phyloP scores from a whole-genome alignment of 192 early-diverging fungal species.

The Rhizoclosmatium sp. region DNA sequence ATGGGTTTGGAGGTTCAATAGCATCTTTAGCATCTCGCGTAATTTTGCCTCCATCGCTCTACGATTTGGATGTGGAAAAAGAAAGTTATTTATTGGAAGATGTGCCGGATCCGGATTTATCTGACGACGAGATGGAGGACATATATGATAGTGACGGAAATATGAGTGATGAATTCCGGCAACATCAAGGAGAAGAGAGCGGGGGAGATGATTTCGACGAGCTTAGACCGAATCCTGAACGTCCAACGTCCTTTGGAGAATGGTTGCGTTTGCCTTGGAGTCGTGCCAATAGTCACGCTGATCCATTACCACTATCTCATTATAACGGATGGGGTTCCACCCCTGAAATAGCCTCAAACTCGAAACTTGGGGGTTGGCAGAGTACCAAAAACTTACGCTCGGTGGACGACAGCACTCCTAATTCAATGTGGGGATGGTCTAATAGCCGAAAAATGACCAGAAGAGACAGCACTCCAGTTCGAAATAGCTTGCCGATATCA shows the following conservation, averaged over 20 bases:
- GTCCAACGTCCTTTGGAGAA: neutral
- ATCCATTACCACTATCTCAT: neutral
- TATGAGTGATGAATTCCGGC: neutral
- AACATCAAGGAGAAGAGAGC: neutral
- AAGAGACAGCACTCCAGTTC: too few relatives aligned
- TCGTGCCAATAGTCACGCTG: neutral
- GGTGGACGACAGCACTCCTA: neutral
- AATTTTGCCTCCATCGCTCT: neutral
- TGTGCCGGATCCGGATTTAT: slow-evolving; percentile 38
- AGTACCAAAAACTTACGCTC: slow-evolving; percentile 23
- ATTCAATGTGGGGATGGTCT: too few relatives aligned
- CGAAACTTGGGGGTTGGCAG: slow-evolving; percentile 15
- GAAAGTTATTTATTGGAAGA: slow-evolving; percentile 39
- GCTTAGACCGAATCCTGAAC: neutral
- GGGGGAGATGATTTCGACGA: neutral
- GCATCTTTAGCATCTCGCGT: slow-evolving; percentile 11
- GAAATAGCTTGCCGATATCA: too few relatives aligned
- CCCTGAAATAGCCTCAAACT: neutral
- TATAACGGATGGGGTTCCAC: slow-evolving; percentile 24
- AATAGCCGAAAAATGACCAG: too few relatives aligned
- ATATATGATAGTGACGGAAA: neutral
- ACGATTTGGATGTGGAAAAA: slow-evolving; percentile 30
- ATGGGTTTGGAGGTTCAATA: neutral
- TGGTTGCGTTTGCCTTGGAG: neutral
- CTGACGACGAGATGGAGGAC: slow-evolving; percentile 24